Conservation (phyloP, 225 moss, liverwort and hornwort species). For the Thuidium tamariscinum region DNA sequence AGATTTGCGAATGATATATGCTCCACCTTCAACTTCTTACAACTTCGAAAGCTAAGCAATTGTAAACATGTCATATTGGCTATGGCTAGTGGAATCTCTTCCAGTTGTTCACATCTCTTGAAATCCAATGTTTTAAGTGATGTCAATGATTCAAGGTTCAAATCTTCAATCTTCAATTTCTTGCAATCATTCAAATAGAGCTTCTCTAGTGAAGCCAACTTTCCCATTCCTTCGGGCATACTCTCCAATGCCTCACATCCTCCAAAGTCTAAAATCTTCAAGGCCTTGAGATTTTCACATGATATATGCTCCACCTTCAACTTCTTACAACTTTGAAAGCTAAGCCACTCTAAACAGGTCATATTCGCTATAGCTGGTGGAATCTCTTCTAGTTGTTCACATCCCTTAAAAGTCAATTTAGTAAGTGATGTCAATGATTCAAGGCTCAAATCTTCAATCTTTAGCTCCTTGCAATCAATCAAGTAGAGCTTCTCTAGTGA, state of each 20-base stretch:
- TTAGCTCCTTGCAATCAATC: too few relatives aligned
- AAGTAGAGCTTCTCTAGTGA: too few relatives aligned
- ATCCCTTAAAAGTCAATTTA: too few relatives aligned
- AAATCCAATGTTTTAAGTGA: not conserved
- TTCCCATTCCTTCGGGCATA: not conserved
- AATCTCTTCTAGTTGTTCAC: too few relatives aligned
- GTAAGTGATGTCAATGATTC: too few relatives aligned
- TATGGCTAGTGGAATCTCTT: too few relatives aligned
- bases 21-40: not conserved
- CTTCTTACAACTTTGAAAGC: not conserved
- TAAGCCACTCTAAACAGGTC: too few relatives aligned
- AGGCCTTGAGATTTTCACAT: not conserved
- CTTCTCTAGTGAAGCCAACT: not conserved
- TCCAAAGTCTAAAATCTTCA: rapidly evolving
- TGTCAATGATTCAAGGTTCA: not conserved
- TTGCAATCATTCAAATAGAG: not conserved
- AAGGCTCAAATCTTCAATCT: too few relatives aligned
- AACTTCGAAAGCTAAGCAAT: not conserved
- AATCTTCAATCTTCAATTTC: not conserved
- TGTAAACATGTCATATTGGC: not conserved
- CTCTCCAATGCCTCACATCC: not conserved
- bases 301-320: not conserved
- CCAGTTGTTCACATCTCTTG: not conserved
- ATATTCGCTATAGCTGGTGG: too few relatives aligned
- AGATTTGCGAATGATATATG: not conserved